Conservation (phyloP, 768 basidiomycete genomes). For the Mycena haematopus region DNA sequence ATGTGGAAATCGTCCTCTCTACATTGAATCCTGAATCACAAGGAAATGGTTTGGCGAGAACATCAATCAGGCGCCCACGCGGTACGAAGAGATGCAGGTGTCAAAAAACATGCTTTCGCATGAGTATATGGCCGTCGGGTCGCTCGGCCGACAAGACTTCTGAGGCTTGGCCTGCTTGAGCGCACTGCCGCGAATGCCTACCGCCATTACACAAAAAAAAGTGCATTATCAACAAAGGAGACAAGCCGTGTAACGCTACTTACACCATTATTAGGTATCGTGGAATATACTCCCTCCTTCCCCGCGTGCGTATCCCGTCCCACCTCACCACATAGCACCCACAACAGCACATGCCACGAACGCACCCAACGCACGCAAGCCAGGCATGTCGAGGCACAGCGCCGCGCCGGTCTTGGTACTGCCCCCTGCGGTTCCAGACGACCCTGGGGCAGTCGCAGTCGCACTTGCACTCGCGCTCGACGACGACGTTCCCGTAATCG, state of each 20-base stretch:
- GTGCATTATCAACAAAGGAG: not conserved
- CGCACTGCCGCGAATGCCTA: too few species aligned
- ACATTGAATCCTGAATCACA: not conserved
- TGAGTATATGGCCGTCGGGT: not conserved
- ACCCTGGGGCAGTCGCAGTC: not conserved
- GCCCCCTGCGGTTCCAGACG: not conserved
- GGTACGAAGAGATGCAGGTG: not conserved
- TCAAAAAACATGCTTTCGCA: not conserved
- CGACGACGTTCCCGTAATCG: not conserved
- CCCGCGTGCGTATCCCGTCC: too few species aligned
- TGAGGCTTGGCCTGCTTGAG: too few species aligned
- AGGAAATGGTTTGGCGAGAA: not conserved
- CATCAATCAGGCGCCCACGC: not conserved
- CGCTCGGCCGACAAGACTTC: too few species aligned
- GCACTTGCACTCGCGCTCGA: slow-evolving; percentile 5
- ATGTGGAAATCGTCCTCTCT: not conserved
- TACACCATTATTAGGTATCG: not conserved
- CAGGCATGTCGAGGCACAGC: not conserved
- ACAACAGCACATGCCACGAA: slow-evolving; percentile 3
- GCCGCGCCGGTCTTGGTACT: slow-evolving; percentile 16
- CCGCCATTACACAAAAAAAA: not conserved
- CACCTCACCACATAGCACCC: not conserved
- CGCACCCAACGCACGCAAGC: slow-evolving; percentile 1
- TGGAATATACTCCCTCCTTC: not conserved
- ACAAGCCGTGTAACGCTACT: not conserved